Evolutionary conservation across 306 rosid genomes (phyloP).

Genomic region (cucumber (Cucumis sativus)): DNA sequence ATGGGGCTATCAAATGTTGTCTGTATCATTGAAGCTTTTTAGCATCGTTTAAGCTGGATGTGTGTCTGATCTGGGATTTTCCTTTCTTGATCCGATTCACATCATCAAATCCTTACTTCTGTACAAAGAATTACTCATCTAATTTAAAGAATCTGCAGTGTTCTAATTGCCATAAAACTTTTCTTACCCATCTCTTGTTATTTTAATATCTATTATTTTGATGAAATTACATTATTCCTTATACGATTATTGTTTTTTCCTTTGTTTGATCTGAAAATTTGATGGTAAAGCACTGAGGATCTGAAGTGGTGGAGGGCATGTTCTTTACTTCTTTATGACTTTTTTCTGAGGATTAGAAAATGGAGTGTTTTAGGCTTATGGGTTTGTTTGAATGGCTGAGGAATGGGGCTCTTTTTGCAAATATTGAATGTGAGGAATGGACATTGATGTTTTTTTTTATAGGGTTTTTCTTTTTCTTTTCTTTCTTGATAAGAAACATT

Average conservation of each 20-base stretch:
- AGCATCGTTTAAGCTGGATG: constrained; percentile 28
- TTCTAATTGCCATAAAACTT: constrained; percentile 1
- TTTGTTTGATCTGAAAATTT: not conserved
- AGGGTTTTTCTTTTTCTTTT: no score
- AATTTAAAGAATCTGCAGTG: not conserved
- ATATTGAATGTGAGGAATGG: not conserved
- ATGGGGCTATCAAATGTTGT: constrained; percentile 9
- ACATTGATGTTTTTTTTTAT: not conserved
- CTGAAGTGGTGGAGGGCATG: not conserved
- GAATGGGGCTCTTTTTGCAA: not conserved
- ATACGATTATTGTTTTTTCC: not conserved
- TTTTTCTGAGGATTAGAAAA: not conserved
- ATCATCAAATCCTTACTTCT: constrained; percentile 6
- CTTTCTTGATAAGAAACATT: constrained; percentile 2
- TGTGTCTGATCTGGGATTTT: constrained; percentile 21
- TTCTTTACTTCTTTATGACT: not conserved
- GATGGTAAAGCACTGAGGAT: not conserved
- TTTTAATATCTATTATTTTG: not conserved
- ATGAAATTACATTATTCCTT: not conserved
- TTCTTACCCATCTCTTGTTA: not conserved
- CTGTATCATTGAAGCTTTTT: constrained; percentile 25
- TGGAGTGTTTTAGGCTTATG: not conserved
- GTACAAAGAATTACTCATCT: constrained; percentile 8
- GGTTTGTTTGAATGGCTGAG: not conserved
- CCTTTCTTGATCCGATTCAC: constrained; percentile 24